Evolutionary conservation across 306 rosid genomes (phyloP), one percentile per base, ranked within the genome.

Genomic region (Spatholobus suberectus): DNA sequence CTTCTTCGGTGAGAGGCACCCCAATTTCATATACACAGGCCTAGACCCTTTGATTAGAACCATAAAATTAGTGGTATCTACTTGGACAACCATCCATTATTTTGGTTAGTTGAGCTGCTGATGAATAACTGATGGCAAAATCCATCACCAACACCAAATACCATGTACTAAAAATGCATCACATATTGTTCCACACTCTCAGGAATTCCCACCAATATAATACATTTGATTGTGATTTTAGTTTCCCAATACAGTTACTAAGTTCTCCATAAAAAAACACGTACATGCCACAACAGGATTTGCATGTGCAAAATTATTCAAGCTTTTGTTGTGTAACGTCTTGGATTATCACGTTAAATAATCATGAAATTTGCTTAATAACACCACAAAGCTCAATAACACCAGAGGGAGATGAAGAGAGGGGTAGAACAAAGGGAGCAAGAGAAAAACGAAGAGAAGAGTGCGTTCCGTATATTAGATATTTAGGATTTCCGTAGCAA

Each of bases 81-180:
- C 63, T 85, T 29, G 94, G 94, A 79, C 99, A 96, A 47, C 92
- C 94, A 89, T 94, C 96, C 85, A 96, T 83, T 49, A 63, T 37
- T 29, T 80, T 77, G 66, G 84, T 88, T 46, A 96, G 79, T n/a
- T 82, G 90, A 38, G 88, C 91, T n/a, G 98, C 99, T 47, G 94
- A 83, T 21, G 97, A 85, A 81, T 89, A 90, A 81, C 98, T 94
- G 26, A 96, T 40, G 9, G 97, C 99, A n/a, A 81, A 92, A 83
- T 8, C 99, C 99, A 0, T 98, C 99, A 23, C 99, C n/a, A n/a
- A n/a, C 99, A 17, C 99, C 99, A 75, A 92, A 96, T 20, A 97
- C 99, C 99, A 96, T 96, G 52, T 79, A 89, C 85, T 85, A 96
- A 41, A 93, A 61, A 70, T 96, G 99, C 89, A 86, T 78, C 84